A percentile compares a stretch with the other conserved stretches of the same genome.
Conservation (phyloP, 202 grass and related monocot species). For the Digitaria exilis region DNA sequence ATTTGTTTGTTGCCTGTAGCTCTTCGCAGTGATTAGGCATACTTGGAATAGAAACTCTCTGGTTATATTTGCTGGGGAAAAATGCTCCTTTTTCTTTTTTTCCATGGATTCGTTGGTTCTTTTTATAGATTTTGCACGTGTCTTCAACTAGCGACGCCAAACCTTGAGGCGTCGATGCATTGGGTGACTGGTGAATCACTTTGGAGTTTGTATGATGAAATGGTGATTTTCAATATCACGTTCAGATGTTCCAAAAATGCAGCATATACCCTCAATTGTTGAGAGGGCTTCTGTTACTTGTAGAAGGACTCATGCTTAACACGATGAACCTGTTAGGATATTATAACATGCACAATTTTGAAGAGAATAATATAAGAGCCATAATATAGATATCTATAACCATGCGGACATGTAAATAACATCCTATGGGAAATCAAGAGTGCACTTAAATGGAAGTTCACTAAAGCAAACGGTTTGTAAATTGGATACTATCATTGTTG, state of each 20-base stretch:
- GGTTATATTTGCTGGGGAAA: constrained; percentile 1
- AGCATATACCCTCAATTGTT: neutral
- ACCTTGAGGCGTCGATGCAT: too few relatives aligned
- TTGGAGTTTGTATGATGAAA: neutral
- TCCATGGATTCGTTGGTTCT: neutral
- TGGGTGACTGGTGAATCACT: too few relatives aligned
- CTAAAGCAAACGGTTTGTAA: neutral
- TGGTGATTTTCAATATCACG: neutral
- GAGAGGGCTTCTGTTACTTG: neutral
- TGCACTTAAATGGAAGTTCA: too few relatives aligned
- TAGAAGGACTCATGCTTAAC: neutral
- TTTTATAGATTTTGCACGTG: neutral
- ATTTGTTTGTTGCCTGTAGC: neutral
- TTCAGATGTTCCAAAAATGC: neutral
- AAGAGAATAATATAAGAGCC: neutral
- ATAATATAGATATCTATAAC: neutral
- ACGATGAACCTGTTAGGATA: neutral
- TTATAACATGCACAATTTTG: neutral
- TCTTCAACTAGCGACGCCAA: neutral
- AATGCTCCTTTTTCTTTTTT: neutral
- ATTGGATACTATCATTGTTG: neutral
- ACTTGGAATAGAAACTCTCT: neutral
- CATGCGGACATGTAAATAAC: neutral
- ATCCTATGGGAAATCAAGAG: neutral
- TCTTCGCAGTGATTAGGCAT: neutral